Conservation (phyloP, 441 rosid genomes). For the Arabidopsis lyrata region DNA sequence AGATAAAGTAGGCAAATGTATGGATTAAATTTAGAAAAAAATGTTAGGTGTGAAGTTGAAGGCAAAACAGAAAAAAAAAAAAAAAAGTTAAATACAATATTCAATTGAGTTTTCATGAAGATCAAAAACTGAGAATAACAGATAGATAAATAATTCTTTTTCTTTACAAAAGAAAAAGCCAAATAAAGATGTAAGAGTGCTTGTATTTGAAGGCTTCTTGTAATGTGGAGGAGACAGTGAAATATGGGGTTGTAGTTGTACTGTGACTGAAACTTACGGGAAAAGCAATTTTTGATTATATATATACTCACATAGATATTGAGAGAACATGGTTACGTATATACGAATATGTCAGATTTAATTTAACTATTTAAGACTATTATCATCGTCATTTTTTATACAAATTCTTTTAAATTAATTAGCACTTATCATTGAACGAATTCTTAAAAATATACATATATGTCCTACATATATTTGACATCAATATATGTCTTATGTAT, state of each 20-base stretch:
- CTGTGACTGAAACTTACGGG: constrained; percentile 55
- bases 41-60: constrained; percentile 46
- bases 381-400: too few relatives aligned
- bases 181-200: constrained; percentile 54
- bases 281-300: constrained; percentile 54
- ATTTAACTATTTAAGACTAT: too few relatives aligned
- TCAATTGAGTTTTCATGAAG: constrained; percentile 15
- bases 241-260: constrained; percentile 49
- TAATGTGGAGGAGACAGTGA: constrained; percentile 63
- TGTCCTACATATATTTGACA: too few relatives aligned
- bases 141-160: constrained; percentile 9
- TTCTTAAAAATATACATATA: too few relatives aligned
- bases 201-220: constrained; percentile 59
- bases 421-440: too few relatives aligned
- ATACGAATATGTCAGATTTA: background rate
- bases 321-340: constrained; percentile 5
- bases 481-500: too few relatives aligned
- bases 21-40: constrained; percentile 5
- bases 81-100: constrained; percentile 22
- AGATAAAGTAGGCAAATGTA: constrained; percentile 34
- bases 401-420: too few relatives aligned
- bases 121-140: constrained; percentile 25
- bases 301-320: background rate
- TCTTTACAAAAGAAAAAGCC: constrained; percentile 50
- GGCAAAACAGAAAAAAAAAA: constrained; percentile 39